Percentiles rank a stretch among this genome's conserved stretches.
These are phyloP conservation scores for Cryphonectria radicalis DNA, from an alignment of 2,329 filamentous ascomycete species.

Conservation along the genomic window DNA sequence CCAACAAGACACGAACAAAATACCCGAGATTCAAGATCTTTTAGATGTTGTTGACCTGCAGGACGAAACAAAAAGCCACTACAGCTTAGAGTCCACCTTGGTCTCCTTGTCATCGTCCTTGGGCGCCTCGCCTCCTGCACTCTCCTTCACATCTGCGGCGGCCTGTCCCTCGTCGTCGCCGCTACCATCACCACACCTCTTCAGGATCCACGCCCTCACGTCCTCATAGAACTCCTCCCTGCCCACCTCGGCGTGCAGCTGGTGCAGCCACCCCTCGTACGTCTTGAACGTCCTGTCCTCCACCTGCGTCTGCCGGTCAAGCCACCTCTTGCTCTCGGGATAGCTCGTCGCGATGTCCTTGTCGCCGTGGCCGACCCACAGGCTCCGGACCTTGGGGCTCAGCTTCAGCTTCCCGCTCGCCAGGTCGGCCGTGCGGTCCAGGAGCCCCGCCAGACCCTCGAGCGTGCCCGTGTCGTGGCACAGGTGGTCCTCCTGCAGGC, in stretches of 20 bases:
- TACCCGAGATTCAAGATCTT: not conserved
- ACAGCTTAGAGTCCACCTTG: constrained; percentile 42
- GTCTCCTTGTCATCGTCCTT: constrained; percentile 15
- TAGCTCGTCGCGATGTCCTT: constrained; percentile 71
- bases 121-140: not conserved
- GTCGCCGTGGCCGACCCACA: constrained; percentile 81
- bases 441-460: constrained; percentile 75
- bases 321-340: constrained; percentile 66
- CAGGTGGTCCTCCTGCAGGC: constrained; percentile 68
- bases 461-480: constrained; percentile 85
- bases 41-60: not conserved
- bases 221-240: constrained; percentile 61
- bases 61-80: not conserved
- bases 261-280: constrained; percentile 81
- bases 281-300: constrained; percentile 72
- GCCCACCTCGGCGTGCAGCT: constrained; percentile 65
- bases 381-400: constrained; percentile 58
- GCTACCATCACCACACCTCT: constrained; percentile 37
- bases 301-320: constrained; percentile 58
- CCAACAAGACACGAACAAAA: not conserved
- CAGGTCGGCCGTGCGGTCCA: constrained; percentile 72
- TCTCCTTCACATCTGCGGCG: not conserved
- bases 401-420: constrained; percentile 58
- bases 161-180: constrained; percentile 29
- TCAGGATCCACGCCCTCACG: constrained; percentile 69